Evolutionary conservation across 2,329 filamentous ascomycete genomes (phyloP).

Genomic region (Fusarium sp.): DNA sequence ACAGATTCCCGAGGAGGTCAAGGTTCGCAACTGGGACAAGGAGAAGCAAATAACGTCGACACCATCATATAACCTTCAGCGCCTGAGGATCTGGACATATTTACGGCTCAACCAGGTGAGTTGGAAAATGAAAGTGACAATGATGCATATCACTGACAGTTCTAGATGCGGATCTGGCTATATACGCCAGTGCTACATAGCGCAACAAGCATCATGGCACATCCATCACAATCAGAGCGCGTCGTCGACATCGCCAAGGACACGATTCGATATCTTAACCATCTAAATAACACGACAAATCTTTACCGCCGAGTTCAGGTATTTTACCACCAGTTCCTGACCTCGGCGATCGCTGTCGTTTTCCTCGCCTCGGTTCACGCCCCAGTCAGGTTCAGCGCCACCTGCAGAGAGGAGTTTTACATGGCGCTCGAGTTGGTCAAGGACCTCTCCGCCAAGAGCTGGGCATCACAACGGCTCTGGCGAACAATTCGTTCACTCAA

Average conservation of each 20-base stretch:
- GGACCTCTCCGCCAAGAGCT: constrained; percentile 73
- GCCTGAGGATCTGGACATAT: constrained; percentile 83
- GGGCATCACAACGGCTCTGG: constrained; percentile 77
- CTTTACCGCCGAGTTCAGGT: constrained; percentile 76
- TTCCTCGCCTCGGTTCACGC: constrained; percentile 80
- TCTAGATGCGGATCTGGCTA: constrained; percentile 79
- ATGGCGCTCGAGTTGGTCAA: constrained; percentile 78
- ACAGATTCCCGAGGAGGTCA: constrained; percentile 68
- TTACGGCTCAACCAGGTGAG: constrained; percentile 79
- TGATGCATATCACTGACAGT: constrained; percentile 6
- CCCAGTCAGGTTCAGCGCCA: constrained; percentile 71
- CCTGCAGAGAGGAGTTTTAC: constrained; percentile 79
- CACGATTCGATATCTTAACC: constrained; percentile 73
- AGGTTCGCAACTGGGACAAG: constrained; percentile 66
- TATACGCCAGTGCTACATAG: constrained; percentile 89
- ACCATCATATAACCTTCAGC: constrained; percentile 70
- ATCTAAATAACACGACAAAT: constrained; percentile 74
- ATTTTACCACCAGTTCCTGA: constrained; percentile 82
- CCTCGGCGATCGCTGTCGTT: constrained; percentile 75
- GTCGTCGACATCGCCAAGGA: constrained; percentile 79
- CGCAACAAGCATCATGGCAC: constrained; percentile 79
- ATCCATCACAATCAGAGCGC: constrained; percentile 74
- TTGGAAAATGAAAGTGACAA: background rate
- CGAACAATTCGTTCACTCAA: constrained; percentile 74
- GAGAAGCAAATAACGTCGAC: constrained; percentile 61